These are phyloP conservation scores for Cyathus striatus DNA, from an alignment of 768 basidiomycete genomes.

Conservation along the genomic window DNA sequence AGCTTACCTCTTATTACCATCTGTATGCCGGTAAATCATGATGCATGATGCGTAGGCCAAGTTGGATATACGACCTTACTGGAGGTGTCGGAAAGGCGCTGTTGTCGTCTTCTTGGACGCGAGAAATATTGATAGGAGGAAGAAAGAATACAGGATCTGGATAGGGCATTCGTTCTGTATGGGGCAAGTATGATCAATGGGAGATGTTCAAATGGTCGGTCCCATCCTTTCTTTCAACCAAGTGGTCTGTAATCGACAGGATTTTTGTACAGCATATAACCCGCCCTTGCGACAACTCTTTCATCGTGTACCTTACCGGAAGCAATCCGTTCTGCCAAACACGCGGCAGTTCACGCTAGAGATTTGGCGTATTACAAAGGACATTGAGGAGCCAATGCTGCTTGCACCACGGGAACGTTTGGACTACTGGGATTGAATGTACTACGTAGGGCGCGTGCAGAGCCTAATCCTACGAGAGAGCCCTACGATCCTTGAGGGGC, in stretches of 20 bases:
- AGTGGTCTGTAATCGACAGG: too few species aligned
- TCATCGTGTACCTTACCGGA: constrained; percentile 28
- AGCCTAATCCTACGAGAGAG: constrained; percentile 31
- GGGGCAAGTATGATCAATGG: constrained; percentile 41
- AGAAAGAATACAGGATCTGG: constrained; percentile 24
- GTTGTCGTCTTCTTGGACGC: constrained; percentile 25
- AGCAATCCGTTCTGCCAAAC: constrained; percentile 27
- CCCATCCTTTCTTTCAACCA: not conserved
- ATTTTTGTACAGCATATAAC: constrained; percentile 13
- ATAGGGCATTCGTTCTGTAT: constrained; percentile 35
- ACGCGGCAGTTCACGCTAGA: constrained; percentile 21
- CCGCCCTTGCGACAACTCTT: constrained; percentile 16
- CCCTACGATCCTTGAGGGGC: too few species aligned
- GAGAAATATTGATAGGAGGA: too few species aligned
- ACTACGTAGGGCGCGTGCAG: constrained; percentile 21
- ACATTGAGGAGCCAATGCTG: constrained; percentile 6
- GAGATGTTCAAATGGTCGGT: constrained; percentile 28
- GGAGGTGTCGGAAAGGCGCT: constrained; percentile 29
- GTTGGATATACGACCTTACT: constrained; percentile 38
- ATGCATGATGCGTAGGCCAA: too few species aligned
- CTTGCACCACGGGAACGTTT: constrained; percentile 16
- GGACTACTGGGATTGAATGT: constrained; percentile 23
- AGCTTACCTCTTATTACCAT: constrained; percentile 11
- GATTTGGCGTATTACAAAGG: constrained; percentile 25
- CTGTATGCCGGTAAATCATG: constrained; percentile 18